Conservation (phyloP, 2,329 filamentous ascomycete genomes). For the Pseudogymnoascus sp. region DNA sequence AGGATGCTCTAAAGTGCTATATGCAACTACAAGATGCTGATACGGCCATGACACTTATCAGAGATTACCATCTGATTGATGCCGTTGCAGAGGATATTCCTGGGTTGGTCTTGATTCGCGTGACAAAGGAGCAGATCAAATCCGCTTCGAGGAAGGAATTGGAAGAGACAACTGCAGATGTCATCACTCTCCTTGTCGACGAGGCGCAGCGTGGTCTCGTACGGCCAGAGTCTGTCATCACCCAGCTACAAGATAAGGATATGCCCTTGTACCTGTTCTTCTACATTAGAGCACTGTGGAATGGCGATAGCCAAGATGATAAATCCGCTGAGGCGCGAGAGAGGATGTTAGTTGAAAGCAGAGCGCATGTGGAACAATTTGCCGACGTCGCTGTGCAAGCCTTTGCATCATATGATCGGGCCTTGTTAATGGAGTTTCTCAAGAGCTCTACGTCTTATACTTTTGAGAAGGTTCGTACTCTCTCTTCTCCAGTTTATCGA, state of each 20-base stretch:
- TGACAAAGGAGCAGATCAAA: constrained; percentile 60
- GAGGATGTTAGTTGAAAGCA: constrained; percentile 48
- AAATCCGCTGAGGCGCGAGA: constrained; percentile 46
- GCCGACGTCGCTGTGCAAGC: constrained; percentile 79
- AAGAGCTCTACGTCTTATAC: constrained; percentile 77
- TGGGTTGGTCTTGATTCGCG: constrained; percentile 77
- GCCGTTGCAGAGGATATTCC: constrained; percentile 84
- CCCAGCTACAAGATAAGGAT: constrained; percentile 61
- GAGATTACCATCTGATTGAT: constrained; percentile 82
- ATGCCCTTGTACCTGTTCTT: constrained; percentile 77
- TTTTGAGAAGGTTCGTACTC: constrained; percentile 57
- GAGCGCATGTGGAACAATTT: constrained; percentile 71
- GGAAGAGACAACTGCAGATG: constrained; percentile 71
- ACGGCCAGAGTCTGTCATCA: constrained; percentile 65
- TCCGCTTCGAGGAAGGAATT: constrained; percentile 61
- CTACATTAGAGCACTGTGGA: constrained; percentile 82
- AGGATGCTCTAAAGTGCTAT: constrained; percentile 80
- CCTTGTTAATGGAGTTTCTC: constrained; percentile 77
- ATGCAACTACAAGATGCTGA: constrained; percentile 89
- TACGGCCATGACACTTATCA: constrained; percentile 75
- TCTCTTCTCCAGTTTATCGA: not conserved
- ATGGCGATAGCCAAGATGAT: constrained; percentile 55
- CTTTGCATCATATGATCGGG: constrained; percentile 75
- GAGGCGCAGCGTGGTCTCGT: constrained; percentile 87
- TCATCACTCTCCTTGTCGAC: constrained; percentile 76